These are phyloP conservation scores for Dicorynia guianensis DNA, from an alignment of 306 rosid genomes.

Conservation along the genomic window DNA sequence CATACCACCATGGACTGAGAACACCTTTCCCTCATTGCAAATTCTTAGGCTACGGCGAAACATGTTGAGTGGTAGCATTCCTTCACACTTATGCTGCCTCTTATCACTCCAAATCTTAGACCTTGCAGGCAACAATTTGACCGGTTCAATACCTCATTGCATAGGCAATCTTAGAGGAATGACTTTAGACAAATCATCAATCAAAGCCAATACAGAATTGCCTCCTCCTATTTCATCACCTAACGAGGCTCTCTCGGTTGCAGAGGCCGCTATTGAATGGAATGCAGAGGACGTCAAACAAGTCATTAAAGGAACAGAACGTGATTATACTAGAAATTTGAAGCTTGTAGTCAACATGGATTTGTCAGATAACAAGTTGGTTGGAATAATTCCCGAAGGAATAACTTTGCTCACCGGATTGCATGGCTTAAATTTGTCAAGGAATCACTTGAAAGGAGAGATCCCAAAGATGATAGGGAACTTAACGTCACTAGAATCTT, in stretches of 20 bases:
- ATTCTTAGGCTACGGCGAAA: conserved; percentile 24
- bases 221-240: background rate
- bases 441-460: background rate
- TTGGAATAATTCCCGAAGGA: background rate
- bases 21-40: background rate
- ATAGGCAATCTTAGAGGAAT: conserved; percentile 25
- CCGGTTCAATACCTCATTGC: conserved; percentile 31
- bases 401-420: background rate
- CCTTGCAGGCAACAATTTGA: conserved; percentile 15
- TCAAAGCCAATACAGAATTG: background rate
- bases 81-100: conserved; percentile 1
- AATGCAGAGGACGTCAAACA: background rate
- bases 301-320: conserved; percentile 13
- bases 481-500: conserved; percentile 15
- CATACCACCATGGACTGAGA: conserved; percentile 38
- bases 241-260: background rate
- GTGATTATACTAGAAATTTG: background rate
- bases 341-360: background rate
- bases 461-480: conserved; percentile 14
- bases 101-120: conserved; percentile 2
- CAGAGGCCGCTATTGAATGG: too few relatives aligned
- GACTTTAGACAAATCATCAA: background rate
- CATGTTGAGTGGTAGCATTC: conserved; percentile 27
- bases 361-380: background rate
- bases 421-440: background rate